A percentile compares a stretch with the other conserved stretches of the same genome.
Conservation (phyloP, 257 asterid species). For the Nemophila menziesii region DNA sequence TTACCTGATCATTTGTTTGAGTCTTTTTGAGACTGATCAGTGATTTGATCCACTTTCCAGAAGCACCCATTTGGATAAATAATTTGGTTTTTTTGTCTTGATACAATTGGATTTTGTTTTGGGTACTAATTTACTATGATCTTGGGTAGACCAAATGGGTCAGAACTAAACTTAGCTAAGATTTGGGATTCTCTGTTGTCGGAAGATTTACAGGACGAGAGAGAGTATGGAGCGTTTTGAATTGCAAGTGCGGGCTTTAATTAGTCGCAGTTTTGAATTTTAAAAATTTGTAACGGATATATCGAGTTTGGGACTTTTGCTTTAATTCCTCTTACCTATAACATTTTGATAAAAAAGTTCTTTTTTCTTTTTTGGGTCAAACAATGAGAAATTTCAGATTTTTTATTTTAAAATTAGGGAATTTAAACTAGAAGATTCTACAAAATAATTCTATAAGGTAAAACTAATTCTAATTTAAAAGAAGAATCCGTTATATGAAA, state of each 20-base stretch:
- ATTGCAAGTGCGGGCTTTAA: constrained; percentile 16
- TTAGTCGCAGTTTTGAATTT: constrained; percentile 20
- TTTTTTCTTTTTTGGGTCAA: no score
- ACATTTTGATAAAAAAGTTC: no score
- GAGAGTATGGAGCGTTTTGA: constrained; percentile 14
- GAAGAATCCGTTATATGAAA: no score
- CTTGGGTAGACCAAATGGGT: neutral
- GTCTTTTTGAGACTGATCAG: constrained; percentile 45
- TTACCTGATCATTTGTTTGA: constrained; percentile 36
- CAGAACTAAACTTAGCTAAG: neutral
- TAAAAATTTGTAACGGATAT: constrained; percentile 64
- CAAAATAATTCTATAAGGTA: no score
- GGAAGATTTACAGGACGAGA: constrained; percentile 11
- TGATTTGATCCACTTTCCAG: constrained; percentile 88
- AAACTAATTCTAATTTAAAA: no score
- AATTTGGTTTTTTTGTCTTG: neutral
- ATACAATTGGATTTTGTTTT: constrained; percentile 1
- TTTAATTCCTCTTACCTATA: no score
- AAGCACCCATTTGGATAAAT: constrained; percentile 52
- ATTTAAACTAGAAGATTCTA: no score
- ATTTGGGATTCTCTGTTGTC: neutral
- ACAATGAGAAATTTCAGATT: no score
- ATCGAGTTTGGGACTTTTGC: constrained; percentile 1
- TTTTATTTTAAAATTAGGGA: no score
- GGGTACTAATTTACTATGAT: neutral